phyloP scores from a whole-genome alignment of 352 stramenopile species.

The Phytopythium chamaehyphon region DNA sequence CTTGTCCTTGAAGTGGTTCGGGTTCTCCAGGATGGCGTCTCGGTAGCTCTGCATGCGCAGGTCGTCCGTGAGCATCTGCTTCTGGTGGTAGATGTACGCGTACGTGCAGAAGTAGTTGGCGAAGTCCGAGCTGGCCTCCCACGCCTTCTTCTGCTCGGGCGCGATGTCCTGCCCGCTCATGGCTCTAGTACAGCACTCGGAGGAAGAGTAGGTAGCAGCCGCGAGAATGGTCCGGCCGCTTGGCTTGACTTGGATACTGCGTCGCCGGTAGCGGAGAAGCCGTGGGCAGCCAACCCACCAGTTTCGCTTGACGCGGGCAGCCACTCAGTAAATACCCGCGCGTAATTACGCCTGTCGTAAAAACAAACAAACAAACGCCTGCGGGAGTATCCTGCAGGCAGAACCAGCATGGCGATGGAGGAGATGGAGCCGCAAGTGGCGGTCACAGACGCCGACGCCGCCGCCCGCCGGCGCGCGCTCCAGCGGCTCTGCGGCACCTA shows the following conservation, averaged over 20 bases:
- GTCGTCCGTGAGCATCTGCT: slow-evolving; percentile 99
- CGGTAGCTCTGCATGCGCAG: slow-evolving; percentile 99
- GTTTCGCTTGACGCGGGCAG: no score
- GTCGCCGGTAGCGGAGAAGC: no score
- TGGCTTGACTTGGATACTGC: no score
- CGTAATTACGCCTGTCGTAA: no score
- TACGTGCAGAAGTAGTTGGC: slow-evolving; percentile 91
- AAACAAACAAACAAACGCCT: no score
- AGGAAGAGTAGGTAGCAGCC: no score
- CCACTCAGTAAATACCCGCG: no score
- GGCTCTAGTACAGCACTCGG: not conserved
- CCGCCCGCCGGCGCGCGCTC: slow-evolving; percentile 46
- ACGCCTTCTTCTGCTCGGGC: slow-evolving; percentile 78
- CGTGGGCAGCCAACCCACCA: no score
- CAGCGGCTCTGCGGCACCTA: slow-evolving; percentile 56
- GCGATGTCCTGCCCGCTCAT: slow-evolving; percentile 43
- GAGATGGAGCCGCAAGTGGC: no score
- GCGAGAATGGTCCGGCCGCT: no score
- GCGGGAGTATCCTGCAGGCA: no score
- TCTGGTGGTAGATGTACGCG: slow-evolving; percentile 89
- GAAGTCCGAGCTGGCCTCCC: slow-evolving; percentile 83
- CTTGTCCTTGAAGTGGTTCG: slow-evolving; percentile 98
- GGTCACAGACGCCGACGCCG: slow-evolving; percentile 4
- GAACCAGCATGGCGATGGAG: no score
- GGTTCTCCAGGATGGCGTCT: slow-evolving; percentile 97